Percentiles rank a stretch among this genome's conserved stretches.
phyloP scores from a whole-genome alignment of 352 stramenopile genomes.

The Phytophthora quininea region DNA sequence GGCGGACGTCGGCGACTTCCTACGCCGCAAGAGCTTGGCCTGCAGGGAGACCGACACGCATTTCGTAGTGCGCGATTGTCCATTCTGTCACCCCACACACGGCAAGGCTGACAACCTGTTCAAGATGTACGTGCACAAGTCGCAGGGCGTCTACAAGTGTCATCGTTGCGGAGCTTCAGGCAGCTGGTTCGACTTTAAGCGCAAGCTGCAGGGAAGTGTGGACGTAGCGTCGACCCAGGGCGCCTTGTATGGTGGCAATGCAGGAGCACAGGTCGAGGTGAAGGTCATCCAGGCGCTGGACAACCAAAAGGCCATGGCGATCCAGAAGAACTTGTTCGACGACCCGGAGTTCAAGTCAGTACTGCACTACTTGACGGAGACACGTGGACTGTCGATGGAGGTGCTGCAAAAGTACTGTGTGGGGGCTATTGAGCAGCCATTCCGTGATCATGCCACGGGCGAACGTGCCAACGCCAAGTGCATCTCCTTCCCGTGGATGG shows the following conservation, averaged over 20 bases:
- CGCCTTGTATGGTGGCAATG: constrained; percentile 40
- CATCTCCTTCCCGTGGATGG: constrained; percentile 97
- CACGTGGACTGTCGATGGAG: constrained; percentile 66
- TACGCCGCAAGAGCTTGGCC: constrained; percentile 74
- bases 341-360: constrained; percentile 65
- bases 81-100: constrained; percentile 86
- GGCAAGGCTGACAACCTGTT: constrained; percentile 89
- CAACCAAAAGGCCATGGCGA: constrained; percentile 84
- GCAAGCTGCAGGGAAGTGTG: constrained; percentile 72
- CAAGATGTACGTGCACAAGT: constrained; percentile 92
- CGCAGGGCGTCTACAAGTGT: constrained; percentile 89
- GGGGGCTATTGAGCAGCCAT: constrained; percentile 88
- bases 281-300: constrained; percentile 84
- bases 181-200: constrained; percentile 92
- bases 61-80: constrained; percentile 83
- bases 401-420: constrained; percentile 91
- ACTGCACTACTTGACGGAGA: constrained; percentile 75
- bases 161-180: constrained; percentile 86
- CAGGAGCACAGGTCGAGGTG: constrained; percentile 29
- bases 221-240: constrained; percentile 45
- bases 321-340: constrained; percentile 83
- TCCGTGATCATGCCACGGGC: constrained; percentile 59
- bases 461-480: constrained; percentile 74
- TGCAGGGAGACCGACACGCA: constrained; percentile 78
- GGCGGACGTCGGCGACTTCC: constrained; percentile 67